Base-by-base conservation (phyloP, 148 eudicot species). In the Oxyria digyna region DNA sequence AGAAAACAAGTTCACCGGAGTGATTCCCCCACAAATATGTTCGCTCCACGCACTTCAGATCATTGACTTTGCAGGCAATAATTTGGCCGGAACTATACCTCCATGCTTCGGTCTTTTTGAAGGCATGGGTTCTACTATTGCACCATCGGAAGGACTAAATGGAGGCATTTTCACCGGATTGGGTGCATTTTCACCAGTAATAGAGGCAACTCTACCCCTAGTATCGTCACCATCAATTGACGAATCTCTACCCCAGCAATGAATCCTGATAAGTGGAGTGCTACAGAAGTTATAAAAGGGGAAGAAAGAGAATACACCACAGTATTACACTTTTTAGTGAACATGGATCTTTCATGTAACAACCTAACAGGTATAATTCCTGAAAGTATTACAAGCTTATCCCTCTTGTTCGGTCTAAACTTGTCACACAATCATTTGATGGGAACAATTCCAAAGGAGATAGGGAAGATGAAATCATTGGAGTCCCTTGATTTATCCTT, bases 1-100 rank as follows among this genome's bases (percentile, higher is more conserved):
- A 10, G 41, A n/a, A 31, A 63, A 63, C 12, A 32, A 32, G 12
- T 59, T 85, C 0, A 64, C 4, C 3, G 89, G 84, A 23, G 48
- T 9, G 3, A 82, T 85, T 73, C 86, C 89, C 1, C 0, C 3
- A 13, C 2, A 31, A 31, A 29, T 80, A 7, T 85, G 84, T n/a
- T 65, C 43, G 4, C 74, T 72, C 0, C 3, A 48, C 11, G 0
- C 3, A 2, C 84, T 85, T 31, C 80, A 76, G 24, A 52, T 81
- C 17, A 29, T 82, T 15, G 84, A 82, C 24, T 74, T 85, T 45
- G 78, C 79, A 1, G 20, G 41, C 3, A n/a, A n/a, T n/a, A n/a
- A n/a, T n/a, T n/a, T n/a, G n/a, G n/a, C n/a, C n/a, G n/a, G n/a
- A n/a, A n/a, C 3, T 15, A 49, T 77, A 14, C 79, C 76, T 1